These are phyloP conservation scores for Mortierella polycephala DNA, from an alignment of 371 early-diverging fungal genomes.

Conservation along the genomic window DNA sequence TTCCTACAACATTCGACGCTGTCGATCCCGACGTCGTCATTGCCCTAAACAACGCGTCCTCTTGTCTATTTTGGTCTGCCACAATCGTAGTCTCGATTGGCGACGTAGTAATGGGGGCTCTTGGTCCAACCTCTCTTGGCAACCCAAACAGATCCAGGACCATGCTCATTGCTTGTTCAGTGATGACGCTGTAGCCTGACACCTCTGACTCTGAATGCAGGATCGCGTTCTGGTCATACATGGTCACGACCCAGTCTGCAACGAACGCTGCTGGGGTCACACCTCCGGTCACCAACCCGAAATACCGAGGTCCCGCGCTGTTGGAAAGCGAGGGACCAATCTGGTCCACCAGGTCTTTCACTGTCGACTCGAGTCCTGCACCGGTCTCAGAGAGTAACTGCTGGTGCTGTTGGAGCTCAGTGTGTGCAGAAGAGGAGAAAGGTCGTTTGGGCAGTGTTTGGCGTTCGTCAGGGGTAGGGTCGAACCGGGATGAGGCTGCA, in stretches of 20 bases:
- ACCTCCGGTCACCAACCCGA: constrained; percentile 38
- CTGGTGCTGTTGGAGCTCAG: neutral
- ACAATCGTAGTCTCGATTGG: neutral
- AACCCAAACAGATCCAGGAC: constrained; percentile 38
- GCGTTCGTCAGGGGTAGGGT: neutral
- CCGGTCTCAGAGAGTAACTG: constrained; percentile 7
- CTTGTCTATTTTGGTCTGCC: neutral
- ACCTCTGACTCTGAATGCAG: constrained; percentile 15
- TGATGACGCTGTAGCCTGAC: constrained; percentile 42
- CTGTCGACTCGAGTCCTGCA: constrained; percentile 18
- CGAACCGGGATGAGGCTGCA: constrained; percentile 7
- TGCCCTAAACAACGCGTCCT: constrained; percentile 20
- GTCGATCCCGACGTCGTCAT: constrained; percentile 51
- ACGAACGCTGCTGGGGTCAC: constrained; percentile 42
- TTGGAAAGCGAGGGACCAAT: constrained; percentile 40
- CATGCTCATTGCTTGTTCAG: constrained; percentile 44
- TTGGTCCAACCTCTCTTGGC: constrained; percentile 19
- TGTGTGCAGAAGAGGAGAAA: constrained; percentile 12
- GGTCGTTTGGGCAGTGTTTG: constrained; percentile 20
- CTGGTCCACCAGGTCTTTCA: constrained; percentile 13
- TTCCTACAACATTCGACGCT: constrained; percentile 43
- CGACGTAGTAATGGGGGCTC: neutral
- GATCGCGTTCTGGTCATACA: constrained; percentile 42
- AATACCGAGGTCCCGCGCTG: constrained; percentile 39
- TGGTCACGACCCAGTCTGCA: constrained; percentile 42